Conservation (phyloP, 371 early-diverging fungal species). For the Lichtheimia ornata region DNA sequence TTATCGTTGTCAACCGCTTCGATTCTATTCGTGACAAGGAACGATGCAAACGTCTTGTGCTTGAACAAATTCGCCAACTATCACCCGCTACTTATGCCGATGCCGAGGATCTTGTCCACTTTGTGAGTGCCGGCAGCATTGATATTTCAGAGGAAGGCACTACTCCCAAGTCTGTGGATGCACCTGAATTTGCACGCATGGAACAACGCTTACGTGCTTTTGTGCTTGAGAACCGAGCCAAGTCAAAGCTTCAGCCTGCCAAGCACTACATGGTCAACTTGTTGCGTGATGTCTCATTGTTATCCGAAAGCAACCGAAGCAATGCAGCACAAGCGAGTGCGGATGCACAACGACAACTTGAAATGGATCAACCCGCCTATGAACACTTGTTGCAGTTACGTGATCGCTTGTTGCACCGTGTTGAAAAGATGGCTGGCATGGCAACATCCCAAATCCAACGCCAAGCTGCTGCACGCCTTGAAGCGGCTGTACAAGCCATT, state of each 20-base stretch:
- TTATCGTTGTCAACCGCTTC: slow-evolving; percentile 96
- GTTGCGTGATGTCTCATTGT: slow-evolving; percentile 62
- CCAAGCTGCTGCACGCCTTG: slow-evolving; percentile 54
- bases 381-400: slow-evolving; percentile 54
- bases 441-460: slow-evolving; percentile 57
- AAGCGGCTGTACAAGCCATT: slow-evolving; percentile 61
- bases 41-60: slow-evolving; percentile 86
- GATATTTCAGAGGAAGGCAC: no score
- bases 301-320: slow-evolving; percentile 57
- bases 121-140: slow-evolving; percentile 78
- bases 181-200: slow-evolving; percentile 74
- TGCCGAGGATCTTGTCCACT: slow-evolving; percentile 93
- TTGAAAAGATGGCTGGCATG: slow-evolving; percentile 68
- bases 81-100: slow-evolving; percentile 94
- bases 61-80: slow-evolving; percentile 91
- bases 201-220: slow-evolving; percentile 88
- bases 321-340: slow-evolving; percentile 39
- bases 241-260: slow-evolving; percentile 93
- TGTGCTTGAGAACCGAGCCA: slow-evolving; percentile 91
- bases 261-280: slow-evolving; percentile 87
- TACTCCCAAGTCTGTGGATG: slow-evolving; percentile 25
- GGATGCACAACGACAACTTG: slow-evolving; percentile 42
- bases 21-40: slow-evolving; percentile 94
- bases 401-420: slow-evolving; percentile 60
- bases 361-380: slow-evolving; percentile 58